Percentiles rank a stretch among this genome's conserved stretches.
These are phyloP conservation scores for Pleurotus tuoliensis DNA, from an alignment of 768 basidiomycete species.

Conservation along the genomic window DNA sequence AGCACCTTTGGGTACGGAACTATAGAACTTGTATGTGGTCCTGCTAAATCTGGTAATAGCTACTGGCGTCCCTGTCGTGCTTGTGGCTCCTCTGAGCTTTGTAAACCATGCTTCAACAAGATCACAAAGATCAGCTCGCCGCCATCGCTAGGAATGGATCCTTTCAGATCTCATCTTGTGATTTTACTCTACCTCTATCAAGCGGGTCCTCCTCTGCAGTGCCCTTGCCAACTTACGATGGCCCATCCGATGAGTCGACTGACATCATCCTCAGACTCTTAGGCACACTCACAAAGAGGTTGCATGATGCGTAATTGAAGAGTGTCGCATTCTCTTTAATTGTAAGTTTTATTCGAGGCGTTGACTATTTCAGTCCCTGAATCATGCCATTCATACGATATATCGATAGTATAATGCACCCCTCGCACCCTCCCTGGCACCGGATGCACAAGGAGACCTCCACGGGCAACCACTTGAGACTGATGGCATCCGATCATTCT, in stretches of 20 bases:
- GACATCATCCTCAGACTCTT: slow-evolving; percentile 48
- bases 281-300: slow-evolving; percentile 38
- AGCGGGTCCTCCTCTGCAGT: slow-evolving; percentile 37
- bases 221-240: slow-evolving; percentile 44
- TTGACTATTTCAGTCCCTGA: no score
- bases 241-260: slow-evolving; percentile 49
- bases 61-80: neutral
- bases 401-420: neutral
- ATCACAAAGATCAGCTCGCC: neutral
- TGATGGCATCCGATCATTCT: neutral
- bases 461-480: neutral
- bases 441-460: neutral
- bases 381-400: neutral
- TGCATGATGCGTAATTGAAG: slow-evolving; percentile 44
- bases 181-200: slow-evolving; percentile 53
- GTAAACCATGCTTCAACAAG: neutral
- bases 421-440: neutral
- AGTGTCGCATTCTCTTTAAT: no score
- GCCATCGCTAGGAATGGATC: slow-evolving; percentile 28
- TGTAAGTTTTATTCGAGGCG: no score
- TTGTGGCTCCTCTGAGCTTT: neutral
- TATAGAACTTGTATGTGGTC: no score
- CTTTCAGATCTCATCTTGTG: slow-evolving; percentile 49
- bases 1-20: no score
- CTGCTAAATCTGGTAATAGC: no score